These are phyloP conservation scores for Fusarium nurragi DNA, from an alignment of 2,329 filamentous ascomycete genomes.

Conservation along the genomic window DNA sequence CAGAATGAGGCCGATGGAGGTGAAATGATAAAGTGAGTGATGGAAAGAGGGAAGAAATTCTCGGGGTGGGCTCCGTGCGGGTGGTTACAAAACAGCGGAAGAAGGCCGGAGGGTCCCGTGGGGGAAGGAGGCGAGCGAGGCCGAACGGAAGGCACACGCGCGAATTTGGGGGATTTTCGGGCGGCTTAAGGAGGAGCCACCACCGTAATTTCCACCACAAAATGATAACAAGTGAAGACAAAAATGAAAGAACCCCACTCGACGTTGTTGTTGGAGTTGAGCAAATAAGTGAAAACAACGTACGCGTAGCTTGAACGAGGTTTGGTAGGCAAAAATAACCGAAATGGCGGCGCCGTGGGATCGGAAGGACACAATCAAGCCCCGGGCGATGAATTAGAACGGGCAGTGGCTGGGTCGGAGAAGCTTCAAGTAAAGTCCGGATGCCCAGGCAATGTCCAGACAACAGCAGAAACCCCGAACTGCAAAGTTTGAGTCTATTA, in stretches of 20 bases:
- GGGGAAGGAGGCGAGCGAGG: constrained; percentile 29
- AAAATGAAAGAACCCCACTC: neutral
- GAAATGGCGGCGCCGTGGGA: constrained; percentile 31
- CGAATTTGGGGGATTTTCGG: constrained; percentile 31
- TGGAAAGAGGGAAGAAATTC: constrained; percentile 23
- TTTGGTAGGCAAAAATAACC: constrained; percentile 26
- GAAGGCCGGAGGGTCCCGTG: constrained; percentile 37
- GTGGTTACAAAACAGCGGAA: constrained; percentile 26
- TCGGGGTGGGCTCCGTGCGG: constrained; percentile 33
- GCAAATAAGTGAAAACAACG: neutral
- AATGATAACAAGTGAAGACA: neutral
- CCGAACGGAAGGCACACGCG: constrained; percentile 37
- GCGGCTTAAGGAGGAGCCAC: constrained; percentile 26
- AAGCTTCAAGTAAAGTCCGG: constrained; percentile 19
- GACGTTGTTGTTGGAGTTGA: neutral
- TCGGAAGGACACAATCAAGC: constrained; percentile 25
- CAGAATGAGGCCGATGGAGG: neutral
- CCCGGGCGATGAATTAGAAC: constrained; percentile 15
- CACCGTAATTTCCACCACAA: constrained; percentile 6
- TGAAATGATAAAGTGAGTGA: constrained; percentile 16
- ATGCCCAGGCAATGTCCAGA: constrained; percentile 19
- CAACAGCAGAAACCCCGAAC: neutral
- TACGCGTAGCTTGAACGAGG: constrained; percentile 13
- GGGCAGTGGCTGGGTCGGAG: constrained; percentile 24
- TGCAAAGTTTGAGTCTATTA: neutral